These are phyloP conservation scores for Pascua guehoae DNA, from an alignment of 1,284 basidiomycete species.

Conservation along the genomic window DNA sequence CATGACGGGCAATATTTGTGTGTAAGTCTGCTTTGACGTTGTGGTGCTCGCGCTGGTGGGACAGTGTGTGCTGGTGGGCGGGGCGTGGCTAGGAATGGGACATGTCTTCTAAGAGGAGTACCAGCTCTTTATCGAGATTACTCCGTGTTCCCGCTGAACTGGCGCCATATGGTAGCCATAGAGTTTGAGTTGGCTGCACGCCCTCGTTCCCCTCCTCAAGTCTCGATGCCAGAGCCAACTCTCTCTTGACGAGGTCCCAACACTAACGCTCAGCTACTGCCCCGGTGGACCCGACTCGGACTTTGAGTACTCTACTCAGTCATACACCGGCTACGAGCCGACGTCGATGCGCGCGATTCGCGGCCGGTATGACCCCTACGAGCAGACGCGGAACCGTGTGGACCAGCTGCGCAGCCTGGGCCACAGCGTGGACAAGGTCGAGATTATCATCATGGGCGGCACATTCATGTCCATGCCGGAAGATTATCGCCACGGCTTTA, in stretches of 20 bases:
- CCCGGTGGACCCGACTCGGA: conserved; percentile 99
- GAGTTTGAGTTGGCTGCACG: too few species aligned
- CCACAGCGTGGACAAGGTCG: conserved; percentile 97
- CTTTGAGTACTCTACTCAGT: conserved; percentile 99
- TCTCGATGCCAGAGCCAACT: too few species aligned
- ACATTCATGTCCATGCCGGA: conserved; percentile 99
- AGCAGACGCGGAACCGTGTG: conserved; percentile 90
- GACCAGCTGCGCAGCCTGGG: conserved; percentile 93
- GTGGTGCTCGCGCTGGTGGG: not conserved
- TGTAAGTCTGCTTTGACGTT: conserved; percentile 56
- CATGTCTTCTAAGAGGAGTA: too few species aligned
- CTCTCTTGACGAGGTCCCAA: not conserved
- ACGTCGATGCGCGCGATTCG: conserved; percentile 99
- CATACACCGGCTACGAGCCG: conserved; percentile 94
- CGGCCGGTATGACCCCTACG: conserved; percentile 97
- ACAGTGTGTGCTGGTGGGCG: too few species aligned
- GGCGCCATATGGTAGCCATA: too few species aligned
- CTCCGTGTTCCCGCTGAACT: too few species aligned
- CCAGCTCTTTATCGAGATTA: too few species aligned
- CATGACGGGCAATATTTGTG: conserved; percentile 99
- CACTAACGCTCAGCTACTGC: conserved; percentile 68
- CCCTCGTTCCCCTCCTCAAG: too few species aligned
- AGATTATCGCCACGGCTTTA: conserved; percentile 87
- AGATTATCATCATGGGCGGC: conserved; percentile 99
- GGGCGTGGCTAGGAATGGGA: too few species aligned